Conservation (phyloP, 2,329 filamentous ascomycete genomes). For the Pezizomycotina sp. region DNA sequence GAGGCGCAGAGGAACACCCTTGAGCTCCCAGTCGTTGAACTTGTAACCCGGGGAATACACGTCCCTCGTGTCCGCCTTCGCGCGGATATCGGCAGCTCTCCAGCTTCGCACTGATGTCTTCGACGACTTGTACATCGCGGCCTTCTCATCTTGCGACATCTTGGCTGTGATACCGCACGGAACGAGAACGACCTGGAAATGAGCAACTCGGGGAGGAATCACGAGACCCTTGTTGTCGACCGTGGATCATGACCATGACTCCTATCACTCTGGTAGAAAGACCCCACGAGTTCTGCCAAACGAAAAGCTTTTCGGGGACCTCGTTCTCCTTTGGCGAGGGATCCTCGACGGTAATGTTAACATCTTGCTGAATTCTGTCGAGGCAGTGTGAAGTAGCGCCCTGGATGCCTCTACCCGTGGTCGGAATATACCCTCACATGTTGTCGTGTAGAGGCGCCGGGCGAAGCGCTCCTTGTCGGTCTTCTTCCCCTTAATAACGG, state of each 20-base stretch:
- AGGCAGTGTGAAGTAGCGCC: slow-evolving; percentile 87
- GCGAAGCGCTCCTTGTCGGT: slow-evolving; percentile 98
- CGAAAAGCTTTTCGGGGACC: slow-evolving; percentile 62
- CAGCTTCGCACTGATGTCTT: slow-evolving; percentile 53
- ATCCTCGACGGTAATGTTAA: slow-evolving; percentile 93
- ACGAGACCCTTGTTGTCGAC: slow-evolving; percentile 91
- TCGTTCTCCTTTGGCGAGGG: slow-evolving; percentile 48
- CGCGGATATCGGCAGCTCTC: slow-evolving; percentile 56
- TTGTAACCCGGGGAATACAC: slow-evolving; percentile 91
- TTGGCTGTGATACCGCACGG: slow-evolving; percentile 87
- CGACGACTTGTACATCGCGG: slow-evolving; percentile 59
- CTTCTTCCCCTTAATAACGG: slow-evolving; percentile 89
- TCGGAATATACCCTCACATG: slow-evolving; percentile 89
- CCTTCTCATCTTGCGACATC: slow-evolving; percentile 61
- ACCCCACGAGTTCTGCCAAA: slow-evolving; percentile 99
- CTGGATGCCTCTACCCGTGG: slow-evolving; percentile 91
- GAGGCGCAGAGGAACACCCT: slow-evolving; percentile 80
- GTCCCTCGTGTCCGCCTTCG: slow-evolving; percentile 69
- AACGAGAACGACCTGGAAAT: slow-evolving; percentile 70
- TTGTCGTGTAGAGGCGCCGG: slow-evolving; percentile 90
- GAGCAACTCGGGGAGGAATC: slow-evolving; percentile 75
- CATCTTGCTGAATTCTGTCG: slow-evolving; percentile 96
- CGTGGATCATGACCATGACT: slow-evolving; percentile 97
- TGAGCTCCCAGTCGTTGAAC: slow-evolving; percentile 97
- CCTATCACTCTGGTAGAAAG: slow-evolving; percentile 92